These are phyloP conservation scores for Paxillus involutus DNA, from an alignment of 768 basidiomycete species.

Conservation along the genomic window DNA sequence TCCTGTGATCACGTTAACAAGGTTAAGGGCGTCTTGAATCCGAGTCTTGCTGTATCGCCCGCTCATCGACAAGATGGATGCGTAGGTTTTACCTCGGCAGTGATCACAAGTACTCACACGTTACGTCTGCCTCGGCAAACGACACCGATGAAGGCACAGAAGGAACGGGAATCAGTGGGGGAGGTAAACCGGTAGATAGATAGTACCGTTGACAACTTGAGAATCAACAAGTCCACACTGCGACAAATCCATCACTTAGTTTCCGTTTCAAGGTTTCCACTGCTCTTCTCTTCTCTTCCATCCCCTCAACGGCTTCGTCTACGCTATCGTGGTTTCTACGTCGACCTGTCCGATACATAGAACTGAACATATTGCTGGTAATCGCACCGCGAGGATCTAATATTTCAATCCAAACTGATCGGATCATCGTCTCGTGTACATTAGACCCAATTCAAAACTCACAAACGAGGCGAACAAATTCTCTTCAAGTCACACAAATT, in stretches of 20 bases:
- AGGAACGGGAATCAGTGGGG: too few species aligned
- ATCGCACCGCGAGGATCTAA: neutral
- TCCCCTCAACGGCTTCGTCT: neutral
- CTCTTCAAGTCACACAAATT: neutral
- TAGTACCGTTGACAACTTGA: neutral
- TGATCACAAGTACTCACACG: too few species aligned
- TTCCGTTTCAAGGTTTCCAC: neutral
- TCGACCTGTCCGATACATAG: neutral
- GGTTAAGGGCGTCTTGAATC: too few species aligned
- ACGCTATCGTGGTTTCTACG: neutral
- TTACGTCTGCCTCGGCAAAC: too few species aligned
- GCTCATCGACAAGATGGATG: too few species aligned
- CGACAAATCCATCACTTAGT: neutral
- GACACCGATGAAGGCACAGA: too few species aligned
- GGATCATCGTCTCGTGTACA: neutral
- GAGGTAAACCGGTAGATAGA: too few species aligned
- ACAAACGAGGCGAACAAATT: neutral
- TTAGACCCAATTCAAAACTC: neutral
- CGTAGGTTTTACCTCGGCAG: too few species aligned
- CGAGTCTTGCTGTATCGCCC: too few species aligned
- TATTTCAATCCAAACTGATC: conserved; percentile 6
- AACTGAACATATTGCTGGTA: neutral
- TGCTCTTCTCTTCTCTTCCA: neutral
- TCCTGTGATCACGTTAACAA: too few species aligned
- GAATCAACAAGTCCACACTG: conserved; percentile 1